Base-by-base conservation (phyloP, 2,329 filamentous ascomycete species). In the Microsporum canis region DNA sequence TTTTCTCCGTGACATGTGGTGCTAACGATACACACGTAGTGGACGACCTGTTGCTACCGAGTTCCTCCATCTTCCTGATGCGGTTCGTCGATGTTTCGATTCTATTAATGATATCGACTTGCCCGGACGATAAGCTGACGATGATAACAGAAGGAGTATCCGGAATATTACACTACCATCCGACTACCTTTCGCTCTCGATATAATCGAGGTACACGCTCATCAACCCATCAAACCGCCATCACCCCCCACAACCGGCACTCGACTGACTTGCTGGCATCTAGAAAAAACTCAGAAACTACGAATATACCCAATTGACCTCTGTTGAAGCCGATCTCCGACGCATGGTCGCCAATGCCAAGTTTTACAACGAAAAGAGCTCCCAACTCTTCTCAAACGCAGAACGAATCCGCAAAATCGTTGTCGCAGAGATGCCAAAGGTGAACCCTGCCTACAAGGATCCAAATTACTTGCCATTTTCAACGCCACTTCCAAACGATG, bases 281-380 rank as follows among this genome's bases (percentile, higher is more conserved):
- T 64, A 80, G 78, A 72, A 79, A 53, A 92, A 89, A 73, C 79
- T 96, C 58, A 80, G 83, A 59, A 79, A 83, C 57, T 78, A 82
- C 67, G 82, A 85, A 65, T 95, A 95, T 70, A 71, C 80, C 12
- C 87, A 77, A 58, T 79, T 96, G 57, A 85, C 88, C 4, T 80
- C 86, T 57, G 77, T 96, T 10, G 91, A 96, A 73, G 86, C 88
- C 69, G 91, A 91, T 71, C 83, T 92, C 70, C 95, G 94, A 77
- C 86, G 90, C 65, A 88, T 96, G 81, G 87, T 95, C 60, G 82
- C 84, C 65, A 96, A 95, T 70, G 89, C 88, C 39, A 95, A 95
- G 73, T 85, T 89, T 60, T 94, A 84, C 75, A 92, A 92, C 69
- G 80, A 86, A 63, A 87, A 87, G 66, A 82, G 81, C 49, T 89